Percentiles rank a stretch among this genome's conserved stretches.
Evolutionary conservation across 352 stramenopile species (phyloP).

Genomic region (Plasmopara halstedii): DNA sequence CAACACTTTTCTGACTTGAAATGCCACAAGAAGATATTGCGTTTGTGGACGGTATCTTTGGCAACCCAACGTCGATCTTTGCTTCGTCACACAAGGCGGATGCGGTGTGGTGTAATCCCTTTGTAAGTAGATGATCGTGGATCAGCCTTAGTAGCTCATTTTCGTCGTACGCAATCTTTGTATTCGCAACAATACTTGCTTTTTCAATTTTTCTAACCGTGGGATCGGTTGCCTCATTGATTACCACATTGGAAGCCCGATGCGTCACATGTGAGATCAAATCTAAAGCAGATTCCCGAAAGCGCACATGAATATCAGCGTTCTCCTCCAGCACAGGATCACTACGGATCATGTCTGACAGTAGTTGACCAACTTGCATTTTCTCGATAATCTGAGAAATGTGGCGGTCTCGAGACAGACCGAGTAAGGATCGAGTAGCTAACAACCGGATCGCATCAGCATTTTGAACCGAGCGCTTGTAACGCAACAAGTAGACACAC

Average conservation of each 20-base stretch:
- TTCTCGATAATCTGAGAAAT: conserved; percentile 88
- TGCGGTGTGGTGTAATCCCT: conserved; percentile 54
- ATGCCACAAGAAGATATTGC: conserved; percentile 11
- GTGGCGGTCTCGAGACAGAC: conserved; percentile 76
- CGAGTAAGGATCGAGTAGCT: conserved; percentile 71
- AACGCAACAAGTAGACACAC: conserved; percentile 78
- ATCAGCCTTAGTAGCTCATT: conserved; percentile 81
- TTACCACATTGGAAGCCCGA: conserved; percentile 71
- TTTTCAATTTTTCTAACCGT: conserved; percentile 86
- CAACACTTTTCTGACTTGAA: neutral
- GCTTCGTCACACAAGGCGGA: conserved; percentile 46
- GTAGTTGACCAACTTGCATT: conserved; percentile 80
- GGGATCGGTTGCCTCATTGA: conserved; percentile 82
- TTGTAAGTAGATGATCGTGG: conserved; percentile 71
- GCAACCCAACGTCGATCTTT: conserved; percentile 18
- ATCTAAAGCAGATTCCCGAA: conserved; percentile 79
- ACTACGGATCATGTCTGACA: conserved; percentile 82
- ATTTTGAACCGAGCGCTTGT: conserved; percentile 82
- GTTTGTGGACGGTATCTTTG: neutral
- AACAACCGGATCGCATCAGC: conserved; percentile 80
- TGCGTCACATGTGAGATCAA: conserved; percentile 85
- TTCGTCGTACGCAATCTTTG: conserved; percentile 77
- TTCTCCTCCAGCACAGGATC: conserved; percentile 83
- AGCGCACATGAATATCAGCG: conserved; percentile 78
- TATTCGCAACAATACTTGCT: conserved; percentile 83